phyloP scores from a whole-genome alignment of 106 monocot species.

The Dioscorea alata region DNA sequence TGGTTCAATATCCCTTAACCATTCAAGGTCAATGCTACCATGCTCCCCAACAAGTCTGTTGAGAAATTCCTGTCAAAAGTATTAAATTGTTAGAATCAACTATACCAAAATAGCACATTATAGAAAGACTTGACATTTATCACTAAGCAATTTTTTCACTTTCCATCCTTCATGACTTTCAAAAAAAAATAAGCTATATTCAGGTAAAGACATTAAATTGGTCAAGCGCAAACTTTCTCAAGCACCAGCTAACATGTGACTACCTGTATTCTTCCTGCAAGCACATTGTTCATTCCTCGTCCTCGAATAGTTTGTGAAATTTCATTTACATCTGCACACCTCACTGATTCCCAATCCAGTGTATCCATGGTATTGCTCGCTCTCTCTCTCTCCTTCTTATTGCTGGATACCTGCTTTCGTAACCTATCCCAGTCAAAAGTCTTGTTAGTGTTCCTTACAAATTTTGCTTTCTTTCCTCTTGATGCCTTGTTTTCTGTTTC shows the following conservation, averaged over 20 bases:
- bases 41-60: constrained; percentile 61
- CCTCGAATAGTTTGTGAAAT: constrained; percentile 64
- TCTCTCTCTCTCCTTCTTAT: constrained; percentile 34
- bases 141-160: no score
- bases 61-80: constrained; percentile 46
- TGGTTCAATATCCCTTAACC: constrained; percentile 71
- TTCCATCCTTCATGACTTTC: no score
- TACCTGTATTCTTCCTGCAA: constrained; percentile 87
- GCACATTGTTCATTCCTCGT: constrained; percentile 86
- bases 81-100: background rate
- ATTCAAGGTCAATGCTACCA: constrained; percentile 82
- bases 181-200: no score
- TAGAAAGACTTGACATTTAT: no score
- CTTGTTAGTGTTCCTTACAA: constrained; percentile 21
- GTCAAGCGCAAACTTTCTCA: no score
- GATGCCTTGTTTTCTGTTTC: constrained; percentile 12
- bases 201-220: no score
- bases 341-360: constrained; percentile 72
- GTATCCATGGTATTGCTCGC: constrained; percentile 44
- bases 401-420: constrained; percentile 27
- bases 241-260: background rate
- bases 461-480: constrained; percentile 21
- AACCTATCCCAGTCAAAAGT: constrained; percentile 66
- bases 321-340: constrained; percentile 47
- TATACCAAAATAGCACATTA: no score